Evolutionary conservation across 2,329 filamentous ascomycete genomes (phyloP), one percentile per base, ranked within the genome.

Genomic region (Stachybotrys elegans): DNA sequence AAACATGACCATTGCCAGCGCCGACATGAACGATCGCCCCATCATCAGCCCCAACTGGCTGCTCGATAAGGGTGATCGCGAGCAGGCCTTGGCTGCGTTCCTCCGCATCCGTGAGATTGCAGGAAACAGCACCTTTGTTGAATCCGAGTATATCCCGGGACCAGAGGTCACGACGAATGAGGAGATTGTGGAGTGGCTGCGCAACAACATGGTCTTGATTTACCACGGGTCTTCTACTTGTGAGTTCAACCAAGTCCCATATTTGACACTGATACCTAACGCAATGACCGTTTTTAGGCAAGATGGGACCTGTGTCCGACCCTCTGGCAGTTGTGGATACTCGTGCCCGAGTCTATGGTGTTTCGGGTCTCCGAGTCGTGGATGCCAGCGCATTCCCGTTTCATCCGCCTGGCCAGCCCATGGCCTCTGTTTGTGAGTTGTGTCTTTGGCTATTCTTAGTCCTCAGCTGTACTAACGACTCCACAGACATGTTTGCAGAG

Each of bases 401-500:
- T 20, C 14, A 36, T 13, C 34, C 34, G 12, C 34, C 34, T 17
- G 34, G 34, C 34, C 34, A 36, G 5, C 34, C 34, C 6, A 36
- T 36, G 34, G 14, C 34, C 4, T 16, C 34, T 19, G 34, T 36
- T 13, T 36, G 34, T 36, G 13, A 36, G 34, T 36, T 20, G n/a
- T 9, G 25, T 29, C n/a, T 8, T n/a, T 29, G 9, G 25, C 8
- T 9, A 9, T 9, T 29, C 9, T 9, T 29, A 29, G 9, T 29
- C 25, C n/a, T n/a, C 25, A 29, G 9, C 8, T 8, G 12, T 6
- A 36, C n/a, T 36, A 36, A 6, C 21, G 25, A n/a, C 21, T 20
- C 9, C 13, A 16, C 38, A 40, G 43, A 34, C 25, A 35, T 40
- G 43, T 40, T 42, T 37, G 16, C 43, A 14, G 43, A 45, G 31